Evolutionary conservation across 805 yeast species (phyloP).

Genomic region (Wickerhamiella vanderwaltii): DNA sequence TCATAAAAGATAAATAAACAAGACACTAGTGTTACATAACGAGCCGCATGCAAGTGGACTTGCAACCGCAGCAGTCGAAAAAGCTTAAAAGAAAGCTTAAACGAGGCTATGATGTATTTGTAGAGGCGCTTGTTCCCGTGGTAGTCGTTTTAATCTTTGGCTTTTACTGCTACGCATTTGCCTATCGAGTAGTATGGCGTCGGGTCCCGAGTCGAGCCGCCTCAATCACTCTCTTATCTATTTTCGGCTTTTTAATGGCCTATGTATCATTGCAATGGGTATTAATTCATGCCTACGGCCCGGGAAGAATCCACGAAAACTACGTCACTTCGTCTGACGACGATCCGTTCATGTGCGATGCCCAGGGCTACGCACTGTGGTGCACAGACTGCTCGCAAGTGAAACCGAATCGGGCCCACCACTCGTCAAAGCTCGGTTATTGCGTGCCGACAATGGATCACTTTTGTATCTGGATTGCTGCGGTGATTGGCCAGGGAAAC

Average conservation of each 20-base stretch:
- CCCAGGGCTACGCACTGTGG: constrained; percentile 64
- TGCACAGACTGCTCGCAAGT: constrained; percentile 55
- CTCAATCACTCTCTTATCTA: constrained; percentile 30
- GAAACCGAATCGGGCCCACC: constrained; percentile 59
- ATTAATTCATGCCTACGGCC: constrained; percentile 38
- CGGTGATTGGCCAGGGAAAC: constrained; percentile 57
- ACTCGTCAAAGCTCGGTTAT: constrained; percentile 40
- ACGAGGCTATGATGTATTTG: not conserved
- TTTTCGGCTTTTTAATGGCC: constrained; percentile 23
- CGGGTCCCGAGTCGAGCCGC: constrained; percentile 24
- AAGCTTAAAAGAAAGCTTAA: not conserved
- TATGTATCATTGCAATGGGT: constrained; percentile 34
- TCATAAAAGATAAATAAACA: too few relatives aligned
- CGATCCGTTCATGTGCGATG: constrained; percentile 48
- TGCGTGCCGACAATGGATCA: constrained; percentile 78
- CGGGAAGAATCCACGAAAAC: constrained; percentile 36
- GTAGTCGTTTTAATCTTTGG: constrained; percentile 22
- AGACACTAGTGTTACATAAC: too few relatives aligned
- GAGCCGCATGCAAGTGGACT: constrained; percentile 12
- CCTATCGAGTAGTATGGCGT: constrained; percentile 36
- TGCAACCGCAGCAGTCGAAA: constrained; percentile 6
- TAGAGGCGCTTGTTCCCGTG: constrained; percentile 8
- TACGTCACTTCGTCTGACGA: constrained; percentile 13
- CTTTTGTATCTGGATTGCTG: constrained; percentile 67
- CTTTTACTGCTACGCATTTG: constrained; percentile 35